These are phyloP conservation scores for Alliaria petiolata DNA, from an alignment of 345 rosid species.

Conservation along the genomic window DNA sequence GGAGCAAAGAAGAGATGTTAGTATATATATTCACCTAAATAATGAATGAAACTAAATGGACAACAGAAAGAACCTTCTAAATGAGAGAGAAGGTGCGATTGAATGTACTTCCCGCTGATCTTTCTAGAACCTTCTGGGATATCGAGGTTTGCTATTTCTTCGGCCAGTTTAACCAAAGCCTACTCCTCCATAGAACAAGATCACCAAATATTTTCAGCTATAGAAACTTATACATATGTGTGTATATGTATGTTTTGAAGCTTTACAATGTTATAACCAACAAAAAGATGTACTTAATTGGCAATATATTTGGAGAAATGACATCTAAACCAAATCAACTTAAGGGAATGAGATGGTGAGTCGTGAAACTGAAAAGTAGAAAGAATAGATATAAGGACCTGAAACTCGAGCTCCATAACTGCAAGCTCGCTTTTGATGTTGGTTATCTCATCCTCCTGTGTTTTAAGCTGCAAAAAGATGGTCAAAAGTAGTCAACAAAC, in stretches of 20 bases:
- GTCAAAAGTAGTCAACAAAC: background rate
- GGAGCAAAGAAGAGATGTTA: background rate
- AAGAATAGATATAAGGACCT: constrained; percentile 42
- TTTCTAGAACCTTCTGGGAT: constrained; percentile 78
- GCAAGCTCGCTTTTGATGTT: constrained; percentile 80
- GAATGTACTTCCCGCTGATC: constrained; percentile 82
- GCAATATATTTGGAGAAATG: background rate
- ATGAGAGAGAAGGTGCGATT: constrained; percentile 71
- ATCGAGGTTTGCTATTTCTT: constrained; percentile 63
- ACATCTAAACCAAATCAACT: background rate
- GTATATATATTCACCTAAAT: background rate
- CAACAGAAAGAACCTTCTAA: constrained; percentile 53
- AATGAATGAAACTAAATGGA: background rate
- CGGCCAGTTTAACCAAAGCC: constrained; percentile 61
- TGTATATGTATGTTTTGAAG: background rate
- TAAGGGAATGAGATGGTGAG: background rate
- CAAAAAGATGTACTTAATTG: background rate
- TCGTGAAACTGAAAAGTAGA: background rate
- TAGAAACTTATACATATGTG: background rate
- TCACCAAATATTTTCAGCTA: background rate
- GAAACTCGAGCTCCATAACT: constrained; percentile 71
- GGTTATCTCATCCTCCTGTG: constrained; percentile 52
- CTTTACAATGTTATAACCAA: background rate
- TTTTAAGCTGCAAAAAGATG: constrained; percentile 42
- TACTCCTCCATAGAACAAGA: constrained; percentile 24